phyloP scores from a whole-genome alignment of 1,284 basidiomycete species.

The Chondrostereum purpureum region DNA sequence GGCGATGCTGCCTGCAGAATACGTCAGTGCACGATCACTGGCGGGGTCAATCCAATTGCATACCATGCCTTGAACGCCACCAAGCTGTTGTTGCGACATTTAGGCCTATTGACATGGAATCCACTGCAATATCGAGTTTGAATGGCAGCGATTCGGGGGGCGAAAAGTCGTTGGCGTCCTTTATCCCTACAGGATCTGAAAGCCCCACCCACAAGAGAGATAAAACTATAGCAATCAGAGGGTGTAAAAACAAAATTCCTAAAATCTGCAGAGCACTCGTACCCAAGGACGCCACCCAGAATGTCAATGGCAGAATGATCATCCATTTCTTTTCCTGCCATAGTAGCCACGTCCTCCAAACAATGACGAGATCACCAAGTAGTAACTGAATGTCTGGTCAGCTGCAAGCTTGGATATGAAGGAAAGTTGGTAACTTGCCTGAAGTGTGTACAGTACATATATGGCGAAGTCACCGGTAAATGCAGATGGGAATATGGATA shows the following conservation, averaged over 20 bases:
- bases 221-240: background rate
- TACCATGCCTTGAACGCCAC: background rate
- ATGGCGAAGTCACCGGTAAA: background rate
- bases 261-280: no score
- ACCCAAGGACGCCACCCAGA: background rate
- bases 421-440: background rate
- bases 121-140: background rate
- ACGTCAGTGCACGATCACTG: background rate
- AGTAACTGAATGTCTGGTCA: background rate
- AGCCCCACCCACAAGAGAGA: background rate
- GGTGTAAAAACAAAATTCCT: background rate
- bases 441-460: background rate
- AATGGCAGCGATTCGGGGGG: background rate
- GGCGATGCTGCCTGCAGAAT: background rate
- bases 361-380: background rate
- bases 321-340: background rate
- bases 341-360: background rate
- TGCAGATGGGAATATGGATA: background rate
- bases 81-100: background rate
- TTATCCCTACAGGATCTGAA: background rate
- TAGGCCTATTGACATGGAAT: background rate
- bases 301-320: background rate
- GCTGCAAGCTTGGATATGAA: background rate
- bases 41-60: background rate
- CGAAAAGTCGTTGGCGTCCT: no score